Evolutionary conservation across 805 yeast species (phyloP).

Genomic region (Saccharomycopsis olivae): DNA sequence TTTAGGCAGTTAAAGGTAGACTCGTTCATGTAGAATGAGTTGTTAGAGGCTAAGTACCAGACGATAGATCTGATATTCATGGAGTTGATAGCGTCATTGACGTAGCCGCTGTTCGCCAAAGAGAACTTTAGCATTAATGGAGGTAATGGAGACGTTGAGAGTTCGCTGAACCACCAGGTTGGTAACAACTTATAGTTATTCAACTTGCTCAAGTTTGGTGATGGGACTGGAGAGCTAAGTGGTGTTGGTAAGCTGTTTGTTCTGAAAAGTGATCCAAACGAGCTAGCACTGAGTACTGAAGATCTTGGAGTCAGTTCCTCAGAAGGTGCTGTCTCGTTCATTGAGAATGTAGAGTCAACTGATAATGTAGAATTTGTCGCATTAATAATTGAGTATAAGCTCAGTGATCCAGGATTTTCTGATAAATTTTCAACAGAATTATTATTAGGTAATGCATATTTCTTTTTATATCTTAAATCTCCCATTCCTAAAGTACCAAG

Average conservation of each 20-base stretch:
- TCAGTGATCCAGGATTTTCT: too few species aligned
- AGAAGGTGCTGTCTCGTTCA: too few species aligned
- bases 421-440: slow-evolving; percentile 10
- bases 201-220: too few species aligned
- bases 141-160: slow-evolving; percentile 16
- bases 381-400: too few species aligned
- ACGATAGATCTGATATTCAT: slow-evolving; percentile 12
- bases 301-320: slow-evolving; percentile 15
- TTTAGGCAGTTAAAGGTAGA: slow-evolving; percentile 10
- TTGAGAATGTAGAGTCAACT: too few species aligned
- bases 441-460: slow-evolving; percentile 16
- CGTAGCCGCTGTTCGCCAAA: too few species aligned
- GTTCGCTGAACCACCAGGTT: slow-evolving; percentile 14
- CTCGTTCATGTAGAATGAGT: slow-evolving; percentile 8
- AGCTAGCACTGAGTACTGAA: slow-evolving; percentile 12
- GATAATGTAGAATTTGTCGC: slow-evolving; percentile 12
- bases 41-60: slow-evolving; percentile 14
- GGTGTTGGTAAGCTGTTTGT: too few species aligned
- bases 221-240: background rate
- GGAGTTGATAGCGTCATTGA: too few species aligned
- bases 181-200: slow-evolving; percentile 5
- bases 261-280: slow-evolving; percentile 9
- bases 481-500: slow-evolving; percentile 8
- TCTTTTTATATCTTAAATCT: slow-evolving; percentile 17
- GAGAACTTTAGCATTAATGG: slow-evolving; percentile 15